Evolutionary conservation across 495 filamentous ascomycete genomes (phyloP).

Genomic region (Lasiosphaeria ovina): DNA sequence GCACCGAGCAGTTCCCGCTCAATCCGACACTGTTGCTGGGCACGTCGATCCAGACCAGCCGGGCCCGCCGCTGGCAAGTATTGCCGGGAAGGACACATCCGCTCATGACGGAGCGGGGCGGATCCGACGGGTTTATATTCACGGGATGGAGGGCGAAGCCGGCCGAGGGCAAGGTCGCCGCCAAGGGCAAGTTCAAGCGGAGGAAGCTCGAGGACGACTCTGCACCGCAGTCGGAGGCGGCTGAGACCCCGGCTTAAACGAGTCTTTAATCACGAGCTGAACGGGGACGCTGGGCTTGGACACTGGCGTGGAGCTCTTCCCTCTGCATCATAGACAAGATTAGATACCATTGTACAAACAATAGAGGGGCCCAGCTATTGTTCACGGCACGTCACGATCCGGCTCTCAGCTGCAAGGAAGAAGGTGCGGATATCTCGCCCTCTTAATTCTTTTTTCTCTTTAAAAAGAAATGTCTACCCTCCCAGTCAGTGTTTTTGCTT

Average conservation of each 20-base stretch:
- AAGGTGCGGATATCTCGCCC: too few species aligned
- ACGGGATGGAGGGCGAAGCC: slow-evolving; percentile 79
- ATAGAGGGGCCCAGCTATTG: not conserved
- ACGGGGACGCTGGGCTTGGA: not conserved
- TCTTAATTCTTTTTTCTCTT: not conserved
- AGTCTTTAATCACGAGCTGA: not conserved
- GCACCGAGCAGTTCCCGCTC: slow-evolving; percentile 70
- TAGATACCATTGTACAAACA: not conserved
- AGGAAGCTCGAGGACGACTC: slow-evolving; percentile 50
- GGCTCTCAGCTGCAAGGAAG: not conserved
- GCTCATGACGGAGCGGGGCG: slow-evolving; percentile 82
- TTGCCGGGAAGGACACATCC: slow-evolving; percentile 91
- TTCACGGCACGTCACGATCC: not conserved
- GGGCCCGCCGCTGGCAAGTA: slow-evolving; percentile 80
- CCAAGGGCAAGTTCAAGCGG: slow-evolving; percentile 71
- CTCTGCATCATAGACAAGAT: not conserved
- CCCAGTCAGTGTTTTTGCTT: not conserved
- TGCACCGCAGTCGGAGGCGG: slow-evolving; percentile 24
- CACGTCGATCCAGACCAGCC: slow-evolving; percentile 72
- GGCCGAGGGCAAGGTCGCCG: slow-evolving; percentile 71
- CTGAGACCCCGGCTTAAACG: slow-evolving; percentile 24
- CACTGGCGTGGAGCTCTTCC: not conserved
- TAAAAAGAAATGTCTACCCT: not conserved
- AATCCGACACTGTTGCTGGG: slow-evolving; percentile 81
- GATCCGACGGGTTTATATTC: slow-evolving; percentile 88